These are phyloP conservation scores for Rosa persica DNA, from an alignment of 306 rosid genomes.

Conservation along the genomic window DNA sequence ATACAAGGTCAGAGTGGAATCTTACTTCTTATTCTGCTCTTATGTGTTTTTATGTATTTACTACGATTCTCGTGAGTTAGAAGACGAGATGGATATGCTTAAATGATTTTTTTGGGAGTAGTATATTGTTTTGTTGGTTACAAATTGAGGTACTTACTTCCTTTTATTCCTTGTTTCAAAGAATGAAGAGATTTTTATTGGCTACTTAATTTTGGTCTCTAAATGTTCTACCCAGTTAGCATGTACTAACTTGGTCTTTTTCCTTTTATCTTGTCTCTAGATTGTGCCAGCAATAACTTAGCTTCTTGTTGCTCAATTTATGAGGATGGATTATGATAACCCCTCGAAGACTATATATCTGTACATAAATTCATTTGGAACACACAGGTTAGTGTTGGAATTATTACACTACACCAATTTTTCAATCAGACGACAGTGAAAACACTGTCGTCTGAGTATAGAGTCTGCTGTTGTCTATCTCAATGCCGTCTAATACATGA, in stretches of 20 bases:
- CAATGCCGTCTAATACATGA: too few relatives aligned
- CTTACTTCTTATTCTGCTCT: too few relatives aligned
- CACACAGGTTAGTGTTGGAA: conserved; percentile 64
- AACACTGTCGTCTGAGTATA: too few relatives aligned
- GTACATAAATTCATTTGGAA: conserved; percentile 89
- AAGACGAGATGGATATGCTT: neutral
- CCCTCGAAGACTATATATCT: conserved; percentile 78
- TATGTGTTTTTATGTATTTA: too few relatives aligned
- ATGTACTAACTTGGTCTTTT: conserved; percentile 18
- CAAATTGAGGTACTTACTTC: neutral
- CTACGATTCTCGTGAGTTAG: neutral
- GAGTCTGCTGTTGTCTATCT: too few relatives aligned
- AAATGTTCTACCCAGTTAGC: neutral
- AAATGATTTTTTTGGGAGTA: neutral
- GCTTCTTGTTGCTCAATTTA: conserved; percentile 81
- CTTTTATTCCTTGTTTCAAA: neutral
- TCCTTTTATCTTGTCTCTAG: conserved; percentile 43
- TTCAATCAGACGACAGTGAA: too few relatives aligned
- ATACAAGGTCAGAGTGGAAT: too few relatives aligned
- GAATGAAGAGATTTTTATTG: neutral
- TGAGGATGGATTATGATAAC: conserved; percentile 93
- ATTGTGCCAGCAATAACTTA: conserved; percentile 94
- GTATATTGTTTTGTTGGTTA: neutral
- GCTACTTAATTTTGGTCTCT: too few relatives aligned
- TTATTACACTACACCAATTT: too few relatives aligned